Conservation (phyloP, 2,329 filamentous ascomycete species). For the Talaromyces rugulosus region DNA sequence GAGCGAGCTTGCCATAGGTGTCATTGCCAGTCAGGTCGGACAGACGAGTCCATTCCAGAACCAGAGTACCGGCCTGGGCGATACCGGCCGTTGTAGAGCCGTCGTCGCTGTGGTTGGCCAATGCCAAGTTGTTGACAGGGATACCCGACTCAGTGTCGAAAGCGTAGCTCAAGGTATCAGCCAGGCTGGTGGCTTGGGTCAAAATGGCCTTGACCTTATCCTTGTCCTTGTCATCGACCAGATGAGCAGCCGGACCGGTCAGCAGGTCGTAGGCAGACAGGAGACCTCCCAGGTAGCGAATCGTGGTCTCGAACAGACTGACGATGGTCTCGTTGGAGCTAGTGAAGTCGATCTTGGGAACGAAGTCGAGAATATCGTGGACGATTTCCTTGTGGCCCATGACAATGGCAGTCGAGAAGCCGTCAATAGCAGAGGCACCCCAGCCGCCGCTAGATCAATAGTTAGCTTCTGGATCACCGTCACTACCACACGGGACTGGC, state of each 20-base stretch:
- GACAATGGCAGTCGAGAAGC: slow-evolving; percentile 71
- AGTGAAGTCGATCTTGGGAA: slow-evolving; percentile 68
- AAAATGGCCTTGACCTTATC: slow-evolving; percentile 58
- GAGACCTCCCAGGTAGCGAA: slow-evolving; percentile 78
- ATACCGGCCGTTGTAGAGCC: slow-evolving; percentile 61
- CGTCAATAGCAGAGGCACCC: slow-evolving; percentile 80
- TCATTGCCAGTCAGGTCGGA: slow-evolving; percentile 68
- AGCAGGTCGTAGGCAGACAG: slow-evolving; percentile 68
- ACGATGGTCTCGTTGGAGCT: slow-evolving; percentile 52
- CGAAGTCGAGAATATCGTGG: slow-evolving; percentile 64
- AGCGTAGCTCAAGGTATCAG: slow-evolving; percentile 68
- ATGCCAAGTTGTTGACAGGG: slow-evolving; percentile 64
- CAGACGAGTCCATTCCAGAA: slow-evolving; percentile 79
- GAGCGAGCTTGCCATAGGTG: slow-evolving; percentile 62
- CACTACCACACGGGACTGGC: neutral
- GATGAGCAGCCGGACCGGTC: slow-evolving; percentile 57
- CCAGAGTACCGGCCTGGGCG: slow-evolving; percentile 71
- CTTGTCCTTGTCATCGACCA: slow-evolving; percentile 45
- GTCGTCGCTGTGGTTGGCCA: slow-evolving; percentile 51
- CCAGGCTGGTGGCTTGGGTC: slow-evolving; percentile 63
- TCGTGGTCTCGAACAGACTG: slow-evolving; percentile 85
- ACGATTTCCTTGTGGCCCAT: slow-evolving; percentile 69
- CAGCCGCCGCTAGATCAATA: slow-evolving; percentile 63
- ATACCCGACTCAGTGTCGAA: slow-evolving; percentile 74
- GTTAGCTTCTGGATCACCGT: slow-evolving; percentile 12